phyloP scores from a whole-genome alignment of 2,329 filamentous ascomycete genomes.

The Fonsecaea pedrosoi region DNA sequence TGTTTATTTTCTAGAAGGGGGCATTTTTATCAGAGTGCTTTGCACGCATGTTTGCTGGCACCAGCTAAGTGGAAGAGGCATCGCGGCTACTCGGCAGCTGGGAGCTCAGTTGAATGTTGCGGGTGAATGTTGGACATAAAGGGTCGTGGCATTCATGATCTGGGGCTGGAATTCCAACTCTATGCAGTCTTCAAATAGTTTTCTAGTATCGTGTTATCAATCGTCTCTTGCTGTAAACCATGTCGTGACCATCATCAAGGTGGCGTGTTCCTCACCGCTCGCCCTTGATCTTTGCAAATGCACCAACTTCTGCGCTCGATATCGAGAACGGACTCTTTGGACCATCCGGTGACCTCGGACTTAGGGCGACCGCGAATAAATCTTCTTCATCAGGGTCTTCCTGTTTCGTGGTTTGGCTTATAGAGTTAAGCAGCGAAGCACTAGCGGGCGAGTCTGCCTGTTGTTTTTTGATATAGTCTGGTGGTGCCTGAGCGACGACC shows the following conservation, averaged over 20 bases:
- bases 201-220: conserved; percentile 22
- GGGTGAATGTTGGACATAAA: conserved; percentile 8
- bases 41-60: background rate
- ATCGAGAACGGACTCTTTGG: conserved; percentile 80
- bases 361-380: conserved; percentile 85
- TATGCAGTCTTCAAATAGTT: conserved; percentile 25
- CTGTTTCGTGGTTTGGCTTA: conserved; percentile 25
- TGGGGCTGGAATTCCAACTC: conserved; percentile 5
- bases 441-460: conserved; percentile 44
- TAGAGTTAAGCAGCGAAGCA: conserved; percentile 42
- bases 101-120: conserved; percentile 1
- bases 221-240: conserved; percentile 13
- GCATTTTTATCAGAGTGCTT: conserved; percentile 8
- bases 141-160: conserved; percentile 17
- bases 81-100: background rate
- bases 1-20: conserved; percentile 4
- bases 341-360: conserved; percentile 84
- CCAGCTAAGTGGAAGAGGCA: background rate
- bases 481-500: conserved; percentile 49
- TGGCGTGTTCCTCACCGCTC: conserved; percentile 22
- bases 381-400: conserved; percentile 71
- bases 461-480: conserved; percentile 47
- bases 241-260: background rate
- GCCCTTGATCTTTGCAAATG: conserved; percentile 40
- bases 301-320: conserved; percentile 49